These are phyloP conservation scores for Calonectria pseudoreteaudii DNA, from an alignment of 2,329 filamentous ascomycete species.

Conservation along the genomic window DNA sequence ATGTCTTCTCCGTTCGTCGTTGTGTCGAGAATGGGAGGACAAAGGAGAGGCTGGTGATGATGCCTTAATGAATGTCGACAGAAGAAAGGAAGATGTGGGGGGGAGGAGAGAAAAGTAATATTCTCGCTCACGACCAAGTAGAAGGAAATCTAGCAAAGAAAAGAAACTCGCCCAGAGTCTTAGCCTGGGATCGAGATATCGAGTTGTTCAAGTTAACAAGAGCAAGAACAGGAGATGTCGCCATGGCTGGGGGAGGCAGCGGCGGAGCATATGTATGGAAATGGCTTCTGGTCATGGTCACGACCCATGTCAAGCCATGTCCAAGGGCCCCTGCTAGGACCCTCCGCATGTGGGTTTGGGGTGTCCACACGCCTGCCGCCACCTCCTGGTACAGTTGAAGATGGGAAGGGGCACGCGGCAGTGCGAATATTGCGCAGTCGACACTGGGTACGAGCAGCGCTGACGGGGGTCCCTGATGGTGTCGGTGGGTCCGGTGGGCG, in stretches of 20 bases:
- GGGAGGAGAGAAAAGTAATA: neutral
- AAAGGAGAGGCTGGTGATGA: slow-evolving; percentile 2
- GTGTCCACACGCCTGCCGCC: slow-evolving; percentile 21
- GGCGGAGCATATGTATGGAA: slow-evolving; percentile 21
- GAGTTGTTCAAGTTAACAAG: neutral
- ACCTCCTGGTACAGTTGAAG: slow-evolving; percentile 25
- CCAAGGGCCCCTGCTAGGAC: slow-evolving; percentile 22
- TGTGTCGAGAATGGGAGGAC: neutral
- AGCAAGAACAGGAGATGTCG: slow-evolving; percentile 17
- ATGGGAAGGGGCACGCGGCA: slow-evolving; percentile 16
- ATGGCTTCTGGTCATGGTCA: slow-evolving; percentile 10
- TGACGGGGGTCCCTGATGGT: slow-evolving; percentile 8
- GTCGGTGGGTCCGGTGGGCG: slow-evolving; percentile 8
- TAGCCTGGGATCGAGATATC: neutral
- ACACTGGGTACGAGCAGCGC: slow-evolving; percentile 25
- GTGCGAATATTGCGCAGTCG: neutral
- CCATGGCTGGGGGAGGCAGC: slow-evolving; percentile 16
- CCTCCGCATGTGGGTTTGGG: slow-evolving; percentile 21
- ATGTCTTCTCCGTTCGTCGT: slow-evolving; percentile 14
- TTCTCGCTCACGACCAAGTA: neutral
- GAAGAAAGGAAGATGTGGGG: neutral
- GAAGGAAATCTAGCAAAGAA: neutral
- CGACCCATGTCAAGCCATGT: slow-evolving; percentile 11
- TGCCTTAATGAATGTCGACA: neutral
- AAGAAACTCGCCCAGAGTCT: neutral